Evolutionary conservation across 306 rosid species (phyloP), one percentile per base, ranked within the genome.

Genomic region (Lathyrus tuberosus): DNA sequence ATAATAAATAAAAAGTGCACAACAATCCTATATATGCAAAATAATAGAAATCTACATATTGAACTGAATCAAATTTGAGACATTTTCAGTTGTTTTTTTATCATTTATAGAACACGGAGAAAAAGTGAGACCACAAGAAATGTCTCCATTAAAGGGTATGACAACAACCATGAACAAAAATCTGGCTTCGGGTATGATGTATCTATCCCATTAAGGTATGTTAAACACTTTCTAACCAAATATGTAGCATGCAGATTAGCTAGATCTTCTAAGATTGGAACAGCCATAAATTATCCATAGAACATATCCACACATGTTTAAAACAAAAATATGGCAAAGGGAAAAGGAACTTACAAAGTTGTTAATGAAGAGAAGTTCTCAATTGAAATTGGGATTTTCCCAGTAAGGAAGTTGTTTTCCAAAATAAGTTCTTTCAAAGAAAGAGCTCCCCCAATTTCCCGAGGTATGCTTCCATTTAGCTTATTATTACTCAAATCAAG

Each of bases 401-500:
- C 99, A 1, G 17, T 75, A 9, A 94, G 87, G 57, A 76, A 80
- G 85, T 94, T 94, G 63, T 81, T 84, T 65, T 70, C 89, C 81
- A 94, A 79, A 73, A 79, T 82, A 79, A 94, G 71, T 56, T 87
- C 89, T 69, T 82, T 84, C 86, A 94, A 67, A 22, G 92, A 87
- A 54, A 77, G 26, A 8, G 82, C 89, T 18, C 87, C 88, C 11
- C 92, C 91, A 72, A 94, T 79, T 73, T 87, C 89, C 70, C 38
- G 60, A 53, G 99, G 96, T 40, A 94, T 84, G 77, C 86, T 83
- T 76, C 99, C 99, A 11, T 76, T 91, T 10, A 95, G 80, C 68
- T 65, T 67, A 82, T 95, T 95, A 58, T 71, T 60, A 70, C 95
- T 91, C 85, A 95, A 75, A 76, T 95, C 96, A 71, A 95, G 92